These are phyloP conservation scores for Pichia cabralensis DNA, from an alignment of 805 yeast genomes.

Conservation along the genomic window DNA sequence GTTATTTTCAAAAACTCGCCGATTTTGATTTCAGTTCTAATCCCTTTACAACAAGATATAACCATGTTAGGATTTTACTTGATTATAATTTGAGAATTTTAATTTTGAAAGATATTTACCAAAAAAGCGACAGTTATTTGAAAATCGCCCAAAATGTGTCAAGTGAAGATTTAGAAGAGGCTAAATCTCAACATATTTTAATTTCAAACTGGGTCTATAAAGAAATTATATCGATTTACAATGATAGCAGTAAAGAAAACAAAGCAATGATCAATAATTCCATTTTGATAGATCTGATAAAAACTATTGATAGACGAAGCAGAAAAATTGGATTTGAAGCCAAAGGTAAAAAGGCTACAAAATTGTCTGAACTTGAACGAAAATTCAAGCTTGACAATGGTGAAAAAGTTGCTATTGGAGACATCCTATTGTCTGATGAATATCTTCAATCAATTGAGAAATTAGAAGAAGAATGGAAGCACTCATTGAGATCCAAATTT, in stretches of 20 bases:
- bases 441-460: no score
- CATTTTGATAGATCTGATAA: conserved; percentile 15
- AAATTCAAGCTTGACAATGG: conserved; percentile 4
- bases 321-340: conserved; percentile 7
- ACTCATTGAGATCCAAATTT: no score
- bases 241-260: background rate
- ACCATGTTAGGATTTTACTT: conserved; percentile 16
- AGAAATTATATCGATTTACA: conserved; percentile 12
- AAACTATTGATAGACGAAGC: conserved; percentile 10
- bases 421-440: conserved; percentile 3
- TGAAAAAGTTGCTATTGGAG: conserved; percentile 7
- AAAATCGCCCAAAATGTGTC: conserved; percentile 9
- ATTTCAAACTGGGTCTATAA: conserved; percentile 19
- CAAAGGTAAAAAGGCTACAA: background rate
- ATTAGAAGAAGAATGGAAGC: no score
- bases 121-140: conserved; percentile 13
- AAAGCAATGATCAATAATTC: conserved; percentile 4
- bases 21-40: conserved; percentile 14
- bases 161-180: conserved; percentile 8
- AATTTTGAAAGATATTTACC: conserved; percentile 22
- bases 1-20: conserved; percentile 10
- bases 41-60: conserved; percentile 21
- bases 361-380: conserved; percentile 1
- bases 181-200: conserved; percentile 8
- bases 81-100: conserved; percentile 11